Base-by-base conservation (phyloP, 257 asterid genomes). In the Parsonsia alboflavescens region DNA sequence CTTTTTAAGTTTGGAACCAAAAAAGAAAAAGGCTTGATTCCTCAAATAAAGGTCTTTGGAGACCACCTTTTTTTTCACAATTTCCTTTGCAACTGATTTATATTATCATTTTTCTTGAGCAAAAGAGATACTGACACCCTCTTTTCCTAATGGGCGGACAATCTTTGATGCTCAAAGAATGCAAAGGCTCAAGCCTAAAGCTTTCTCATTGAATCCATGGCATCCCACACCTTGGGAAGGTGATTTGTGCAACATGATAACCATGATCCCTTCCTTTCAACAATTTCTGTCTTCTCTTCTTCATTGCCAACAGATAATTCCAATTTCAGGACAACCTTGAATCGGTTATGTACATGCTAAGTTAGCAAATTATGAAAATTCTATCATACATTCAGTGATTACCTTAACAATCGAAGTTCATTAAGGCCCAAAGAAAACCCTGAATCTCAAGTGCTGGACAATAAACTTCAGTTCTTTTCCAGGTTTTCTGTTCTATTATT, bases 1-100 rank as follows among this genome's bases (percentile, higher is more conserved):
- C 77, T 41, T 68, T 67, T 57, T 71, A 67, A 67, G 72, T 57
- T 48, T 6, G 50, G 24, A 45, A 67, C 41, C 75, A 68, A 46
- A n/a, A 48, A 53, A 72, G 53, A n/a, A 50, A 66, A 44, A 39
- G 30, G 9, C 30, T 15, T 28, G 44, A 13, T 15, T 61, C 44
- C 67, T 61, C 67, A 61, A 62, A 6, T 28, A 24, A 26, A 61
- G 67, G 8, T 62, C 4, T 63, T 7, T 63, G 24, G 17, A 63
- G 26, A 63, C 22, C 46, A 62, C 0, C 8, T 11, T 30, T 28
- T n/a, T 33, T 28, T 33, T 9, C 17, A 10, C 11, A 24, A 57
- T 10, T 57, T 57, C 24, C 64, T 63, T 63, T 2, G 33, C n/a
- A 41, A 19, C 46, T 30, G 10, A 33, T 11, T 30, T 5, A n/a